Conservation (phyloP, 1,284 basidiomycete genomes). For the Fomes fomentarius region DNA sequence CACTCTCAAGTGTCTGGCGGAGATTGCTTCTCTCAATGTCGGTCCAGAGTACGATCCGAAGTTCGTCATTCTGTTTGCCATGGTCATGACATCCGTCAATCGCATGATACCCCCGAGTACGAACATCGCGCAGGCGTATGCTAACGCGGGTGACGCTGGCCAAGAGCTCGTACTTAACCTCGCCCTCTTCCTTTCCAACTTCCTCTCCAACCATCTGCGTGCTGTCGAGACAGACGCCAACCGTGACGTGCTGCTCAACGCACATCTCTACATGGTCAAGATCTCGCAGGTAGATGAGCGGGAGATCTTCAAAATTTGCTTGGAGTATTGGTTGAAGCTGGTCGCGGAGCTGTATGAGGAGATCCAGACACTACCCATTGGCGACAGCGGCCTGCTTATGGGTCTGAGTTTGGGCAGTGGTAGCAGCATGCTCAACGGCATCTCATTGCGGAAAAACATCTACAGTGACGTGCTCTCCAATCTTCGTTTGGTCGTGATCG, state of each 20-base stretch:
- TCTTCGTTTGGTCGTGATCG: constrained; percentile 94
- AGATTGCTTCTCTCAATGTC: constrained; percentile 93
- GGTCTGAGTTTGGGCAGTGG: constrained; percentile 84
- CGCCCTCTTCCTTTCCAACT: constrained; percentile 96
- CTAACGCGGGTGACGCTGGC: constrained; percentile 88
- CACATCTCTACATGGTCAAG: constrained; percentile 98
- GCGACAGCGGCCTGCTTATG: constrained; percentile 93
- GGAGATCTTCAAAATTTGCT: constrained; percentile 99
- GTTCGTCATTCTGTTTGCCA: constrained; percentile 96
- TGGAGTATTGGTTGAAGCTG: constrained; percentile 99
- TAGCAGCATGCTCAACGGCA: constrained; percentile 71
- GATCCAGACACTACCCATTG: constrained; percentile 90
- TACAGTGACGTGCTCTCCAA: constrained; percentile 96
- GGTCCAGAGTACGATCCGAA: constrained; percentile 99
- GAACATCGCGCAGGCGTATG: constrained; percentile 93
- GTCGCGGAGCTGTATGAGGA: constrained; percentile 99
- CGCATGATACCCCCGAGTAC: constrained; percentile 98
- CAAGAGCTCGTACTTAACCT: constrained; percentile 98
- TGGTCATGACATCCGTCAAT: constrained; percentile 97
- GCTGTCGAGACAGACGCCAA: constrained; percentile 92
- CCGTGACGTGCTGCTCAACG: constrained; percentile 93
- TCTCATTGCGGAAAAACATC: constrained; percentile 90
- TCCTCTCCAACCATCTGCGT: constrained; percentile 90
- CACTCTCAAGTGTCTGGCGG: constrained; percentile 97
- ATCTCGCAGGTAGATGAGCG: constrained; percentile 98